phyloP scores from a whole-genome alignment of 1,284 basidiomycete species.

The Amylostereum chailletii region DNA sequence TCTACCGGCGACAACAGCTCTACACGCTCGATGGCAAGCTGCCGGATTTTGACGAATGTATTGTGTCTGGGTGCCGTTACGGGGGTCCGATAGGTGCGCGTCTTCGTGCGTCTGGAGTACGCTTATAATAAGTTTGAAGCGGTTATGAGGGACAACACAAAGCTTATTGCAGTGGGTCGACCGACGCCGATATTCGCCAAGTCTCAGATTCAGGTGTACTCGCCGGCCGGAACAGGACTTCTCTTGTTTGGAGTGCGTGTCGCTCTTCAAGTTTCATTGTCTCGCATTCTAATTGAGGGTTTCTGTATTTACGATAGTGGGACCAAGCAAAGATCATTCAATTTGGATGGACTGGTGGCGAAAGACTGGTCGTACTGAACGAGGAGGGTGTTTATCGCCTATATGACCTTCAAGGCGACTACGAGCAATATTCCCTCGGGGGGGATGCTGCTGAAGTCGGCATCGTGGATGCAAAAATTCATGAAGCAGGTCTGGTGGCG shows the following conservation, averaged over 20 bases:
- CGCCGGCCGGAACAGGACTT: slow-evolving; percentile 62
- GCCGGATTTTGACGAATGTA: slow-evolving; percentile 73
- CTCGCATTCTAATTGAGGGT: slow-evolving; percentile 9
- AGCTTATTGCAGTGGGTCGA: slow-evolving; percentile 69
- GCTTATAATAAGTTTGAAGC: slow-evolving; percentile 37
- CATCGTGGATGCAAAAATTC: slow-evolving; percentile 77
- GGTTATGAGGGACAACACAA: slow-evolving; percentile 79
- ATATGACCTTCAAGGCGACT: slow-evolving; percentile 83
- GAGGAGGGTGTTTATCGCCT: slow-evolving; percentile 90
- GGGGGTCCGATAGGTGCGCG: slow-evolving; percentile 79
- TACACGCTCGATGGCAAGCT: slow-evolving; percentile 81
- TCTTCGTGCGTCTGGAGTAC: slow-evolving; percentile 12
- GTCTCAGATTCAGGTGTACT: slow-evolving; percentile 72
- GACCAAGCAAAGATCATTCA: slow-evolving; percentile 73
- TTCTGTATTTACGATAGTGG: slow-evolving; percentile 45
- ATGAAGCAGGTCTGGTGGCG: slow-evolving; percentile 83
- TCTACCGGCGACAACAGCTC: slow-evolving; percentile 74
- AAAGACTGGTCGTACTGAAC: slow-evolving; percentile 79
- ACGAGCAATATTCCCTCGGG: slow-evolving; percentile 80
- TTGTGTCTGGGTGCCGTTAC: slow-evolving; percentile 75
- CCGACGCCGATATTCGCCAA: slow-evolving; percentile 55
- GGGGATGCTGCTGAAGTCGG: slow-evolving; percentile 81
- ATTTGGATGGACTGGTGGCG: slow-evolving; percentile 78
- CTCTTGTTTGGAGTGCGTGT: slow-evolving; percentile 62
- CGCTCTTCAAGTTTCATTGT: slow-evolving; percentile 16